Evolutionary conservation across 768 basidiomycete genomes (phyloP).

Genomic region (Clitopilus hobsonii): DNA sequence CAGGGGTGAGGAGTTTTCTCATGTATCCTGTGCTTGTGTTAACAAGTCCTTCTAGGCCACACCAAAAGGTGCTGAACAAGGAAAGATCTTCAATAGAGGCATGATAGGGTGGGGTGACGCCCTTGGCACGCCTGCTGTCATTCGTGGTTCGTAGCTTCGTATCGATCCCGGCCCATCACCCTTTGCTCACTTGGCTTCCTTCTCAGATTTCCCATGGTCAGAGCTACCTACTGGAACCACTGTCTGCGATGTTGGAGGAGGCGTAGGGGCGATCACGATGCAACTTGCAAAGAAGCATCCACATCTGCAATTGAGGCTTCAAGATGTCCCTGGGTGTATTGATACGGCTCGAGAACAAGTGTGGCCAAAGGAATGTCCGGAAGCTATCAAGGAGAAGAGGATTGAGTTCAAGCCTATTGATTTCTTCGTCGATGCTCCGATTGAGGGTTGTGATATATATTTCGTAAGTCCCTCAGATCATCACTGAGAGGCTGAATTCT

Average conservation of each 20-base stretch:
- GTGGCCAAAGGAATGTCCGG: conserved; percentile 28
- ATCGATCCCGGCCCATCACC: too few relatives aligned
- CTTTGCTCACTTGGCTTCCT: background rate
- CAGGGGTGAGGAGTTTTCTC: too few relatives aligned
- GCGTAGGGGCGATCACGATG: conserved; percentile 29
- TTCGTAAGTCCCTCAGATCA: too few relatives aligned
- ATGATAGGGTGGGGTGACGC: conserved; percentile 27
- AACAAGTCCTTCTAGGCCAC: conserved; percentile 19
- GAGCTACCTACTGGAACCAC: conserved; percentile 18
- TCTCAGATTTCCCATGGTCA: conserved; percentile 30
- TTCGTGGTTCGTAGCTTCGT: too few relatives aligned
- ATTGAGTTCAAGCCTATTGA: conserved; percentile 33
- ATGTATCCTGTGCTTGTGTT: too few relatives aligned
- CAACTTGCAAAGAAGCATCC: conserved; percentile 27
- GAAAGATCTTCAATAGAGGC: conserved; percentile 21
- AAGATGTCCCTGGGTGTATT: conserved; percentile 28
- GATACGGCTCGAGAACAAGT: conserved; percentile 23
- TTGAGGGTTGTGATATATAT: conserved; percentile 31
- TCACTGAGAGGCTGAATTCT: too few relatives aligned
- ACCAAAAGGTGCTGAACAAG: conserved; percentile 11
- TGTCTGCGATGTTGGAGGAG: conserved; percentile 37
- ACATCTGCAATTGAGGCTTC: conserved; percentile 29
- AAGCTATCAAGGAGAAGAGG: conserved; percentile 27
- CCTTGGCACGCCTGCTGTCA: conserved; percentile 15
- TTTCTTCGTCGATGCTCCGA: conserved; percentile 32